These are phyloP conservation scores for Fraxinus angustifolia DNA, from an alignment of 305 asterid species.

Conservation along the genomic window DNA sequence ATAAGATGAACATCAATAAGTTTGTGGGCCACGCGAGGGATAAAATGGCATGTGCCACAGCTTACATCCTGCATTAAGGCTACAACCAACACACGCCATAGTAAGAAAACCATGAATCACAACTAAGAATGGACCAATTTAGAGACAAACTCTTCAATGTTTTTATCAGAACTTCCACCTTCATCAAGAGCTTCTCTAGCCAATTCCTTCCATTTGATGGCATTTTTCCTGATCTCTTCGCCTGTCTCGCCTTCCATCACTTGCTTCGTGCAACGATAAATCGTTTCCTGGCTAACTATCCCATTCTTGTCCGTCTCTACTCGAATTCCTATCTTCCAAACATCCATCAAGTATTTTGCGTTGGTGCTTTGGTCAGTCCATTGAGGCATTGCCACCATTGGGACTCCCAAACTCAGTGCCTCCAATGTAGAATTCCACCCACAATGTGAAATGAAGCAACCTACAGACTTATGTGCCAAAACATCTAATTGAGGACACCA, in stretches of 20 bases:
- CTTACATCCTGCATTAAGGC: background rate
- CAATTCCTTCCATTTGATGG: constrained; percentile 25
- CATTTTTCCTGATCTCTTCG: constrained; percentile 13
- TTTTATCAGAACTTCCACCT: constrained; percentile 36
- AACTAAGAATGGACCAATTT: background rate
- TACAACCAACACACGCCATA: background rate
- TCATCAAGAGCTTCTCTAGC: constrained; percentile 27
- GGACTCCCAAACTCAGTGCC: constrained; percentile 40
- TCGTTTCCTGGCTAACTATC: constrained; percentile 25
- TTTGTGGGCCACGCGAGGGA: background rate
- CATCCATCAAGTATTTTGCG: constrained; percentile 37
- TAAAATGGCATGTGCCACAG: background rate
- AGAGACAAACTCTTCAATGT: constrained; percentile 28
- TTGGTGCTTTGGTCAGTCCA: constrained; percentile 46
- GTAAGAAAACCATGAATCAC: background rate
- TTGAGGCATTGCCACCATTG: constrained; percentile 44
- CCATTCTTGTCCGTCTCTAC: constrained; percentile 15
- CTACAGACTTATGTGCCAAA: constrained; percentile 27
- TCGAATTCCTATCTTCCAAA: constrained; percentile 45
- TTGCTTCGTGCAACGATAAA: constrained; percentile 23
- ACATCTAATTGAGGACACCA: constrained; percentile 49
- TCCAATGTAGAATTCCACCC: constrained; percentile 59
- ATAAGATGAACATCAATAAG: too few species aligned
- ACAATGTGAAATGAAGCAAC: constrained; percentile 42
- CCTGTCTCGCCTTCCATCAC: constrained; percentile 34